phyloP scores from a whole-genome alignment of 306 rosid genomes.

The Corylus americana region DNA sequence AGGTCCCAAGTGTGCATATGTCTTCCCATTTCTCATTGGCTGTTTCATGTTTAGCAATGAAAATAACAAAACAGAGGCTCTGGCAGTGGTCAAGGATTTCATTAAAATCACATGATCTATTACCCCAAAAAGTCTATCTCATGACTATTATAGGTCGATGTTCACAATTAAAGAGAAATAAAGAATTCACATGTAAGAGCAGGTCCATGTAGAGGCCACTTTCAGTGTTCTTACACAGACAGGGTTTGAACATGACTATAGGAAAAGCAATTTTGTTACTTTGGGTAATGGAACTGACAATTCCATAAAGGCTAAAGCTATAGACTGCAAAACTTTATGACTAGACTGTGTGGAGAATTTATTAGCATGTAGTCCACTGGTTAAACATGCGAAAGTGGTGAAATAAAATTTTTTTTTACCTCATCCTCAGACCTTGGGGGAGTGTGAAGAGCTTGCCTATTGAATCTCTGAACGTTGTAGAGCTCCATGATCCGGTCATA shows the following conservation, averaged over 20 bases:
- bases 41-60: no score
- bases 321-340: background rate
- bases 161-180: background rate
- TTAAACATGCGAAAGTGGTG: background rate
- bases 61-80: background rate
- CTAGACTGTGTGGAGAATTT: background rate
- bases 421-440: constrained; percentile 79
- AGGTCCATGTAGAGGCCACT: no score
- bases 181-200: background rate
- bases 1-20: background rate
- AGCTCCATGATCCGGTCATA: constrained; percentile 90
- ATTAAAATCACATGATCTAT: background rate
- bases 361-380: no score
- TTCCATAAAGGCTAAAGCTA: background rate
- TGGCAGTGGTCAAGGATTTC: background rate
- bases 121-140: background rate
- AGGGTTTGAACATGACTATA: background rate
- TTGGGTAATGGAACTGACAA: background rate
- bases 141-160: background rate
- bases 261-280: background rate
- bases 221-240: background rate
- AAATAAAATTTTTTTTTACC: constrained; percentile 42
- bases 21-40: background rate
- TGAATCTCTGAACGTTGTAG: constrained; percentile 81
- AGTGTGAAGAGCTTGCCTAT: constrained; percentile 69